Evolutionary conservation across 163 green algal genomes (phyloP), one percentile per base, ranked within the genome.

Genomic region (Scenedesmus sp.): DNA sequence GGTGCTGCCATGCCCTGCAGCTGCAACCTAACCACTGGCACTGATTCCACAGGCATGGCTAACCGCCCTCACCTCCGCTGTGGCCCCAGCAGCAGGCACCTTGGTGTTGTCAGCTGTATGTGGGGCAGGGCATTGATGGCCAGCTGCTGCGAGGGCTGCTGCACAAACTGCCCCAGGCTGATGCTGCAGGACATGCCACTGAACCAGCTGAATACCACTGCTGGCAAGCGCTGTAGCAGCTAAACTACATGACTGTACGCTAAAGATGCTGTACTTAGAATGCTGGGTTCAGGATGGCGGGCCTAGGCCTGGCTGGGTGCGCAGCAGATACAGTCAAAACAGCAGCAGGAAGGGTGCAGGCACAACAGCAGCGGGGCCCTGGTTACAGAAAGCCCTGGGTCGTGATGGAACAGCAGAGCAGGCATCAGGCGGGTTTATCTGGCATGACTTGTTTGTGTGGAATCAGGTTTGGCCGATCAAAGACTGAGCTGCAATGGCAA

Each of bases 121-220:
- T 34, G 20, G 2, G 87, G 87, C n/a, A 91, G 73, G 23, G n/a
- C 59, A 1, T 77, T 73, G 2, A 91, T 60, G 16, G 73, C 73
- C 1, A 62, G n/a, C 55, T 85, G 87, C 57, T 60, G 54, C 10
- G 87, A 34, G 4, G 87, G 87, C 54, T 73, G 18, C 20, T 86
- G 55, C 54, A 91, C 52, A 52, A 91, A 91, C 2, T 91, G 73
- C 0, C 55, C 73, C 0, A 91, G 87, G 67, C 67, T 84, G 52
- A 90, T 54, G 26, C 79, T 46, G 67, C 20, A 10, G 59, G 87
- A 13, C 70, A 84, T 84, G 73, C 54, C 46, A 59, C 3, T 13
- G 16, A 6, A 7, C 1, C 6, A 10, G 46, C 2, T 15, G 46
- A 12, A 18, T 15, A 34, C 8, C 3, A 8, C 16, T 3, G 26